Base-by-base conservation (phyloP, 768 basidiomycete species). In the Sistotremastrum niveocremeum region DNA sequence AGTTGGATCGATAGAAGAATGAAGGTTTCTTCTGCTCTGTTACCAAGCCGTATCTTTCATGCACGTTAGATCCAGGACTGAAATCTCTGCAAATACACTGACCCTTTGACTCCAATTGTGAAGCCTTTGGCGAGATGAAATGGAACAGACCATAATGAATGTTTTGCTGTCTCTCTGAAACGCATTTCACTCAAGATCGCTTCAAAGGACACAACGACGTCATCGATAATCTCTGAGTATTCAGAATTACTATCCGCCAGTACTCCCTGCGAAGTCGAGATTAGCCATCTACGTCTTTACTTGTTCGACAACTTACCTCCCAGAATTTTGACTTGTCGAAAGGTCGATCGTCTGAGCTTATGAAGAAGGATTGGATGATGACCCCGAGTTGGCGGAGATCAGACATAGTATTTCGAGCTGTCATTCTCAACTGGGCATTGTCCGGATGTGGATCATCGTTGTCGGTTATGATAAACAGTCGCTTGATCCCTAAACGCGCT, bases 381-480 rank as follows among this genome's bases (percentile, higher is more conserved):
- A 82, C 79, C 0, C 89, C 86, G 4, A 81, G 72, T 64, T 88
- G 83, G 7, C 72, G 71, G 43, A 94, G 66, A 57, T 95, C 91
- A 89, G 93, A 49, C 3, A 12, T 50, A 39, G 49, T 56, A 10
- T 47, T 46, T 34, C 37, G 43, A 11, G 54, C 54, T 7, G 51
- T 55, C 12, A 29, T 44, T n/a, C 45, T 46, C 28, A 51, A 46
- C 9, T 56, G 51, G 4, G 44, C 11, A n/a, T 44, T 47, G 31
- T 31, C 42, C n/a, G 73, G 63, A 47, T 71, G 76, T 2, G 90
- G 90, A 52, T 84, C 63, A 54, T 91, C 89, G 52, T 85, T 79
- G 57, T 98, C 84, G 0, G 95, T 98, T 38, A 99, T 84, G 36
- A 94, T 66, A 59, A 97, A 97, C 1, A 98, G 74, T 4, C 91